Base-by-base conservation (phyloP, 805 yeast species). In the Clavispora vitiphila region DNA sequence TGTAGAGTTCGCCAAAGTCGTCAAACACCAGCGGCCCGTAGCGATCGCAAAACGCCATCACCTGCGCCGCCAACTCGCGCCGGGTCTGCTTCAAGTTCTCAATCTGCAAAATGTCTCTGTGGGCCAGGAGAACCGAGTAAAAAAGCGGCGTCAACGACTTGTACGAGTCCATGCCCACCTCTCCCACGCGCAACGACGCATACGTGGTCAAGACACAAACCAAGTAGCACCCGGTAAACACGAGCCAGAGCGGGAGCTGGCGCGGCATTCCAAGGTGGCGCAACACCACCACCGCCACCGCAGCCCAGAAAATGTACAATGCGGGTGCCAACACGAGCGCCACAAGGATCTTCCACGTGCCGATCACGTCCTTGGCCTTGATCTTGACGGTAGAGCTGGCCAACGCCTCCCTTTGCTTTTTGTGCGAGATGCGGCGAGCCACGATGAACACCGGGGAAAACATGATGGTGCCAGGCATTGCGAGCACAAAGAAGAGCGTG, bases 311-410 rank as follows among this genome's bases (percentile, higher is more conserved):
- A 3, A 64, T 59, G 46, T 69, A 68, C 19, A 69, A 56, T 26
- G 58, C 53, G 4, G 74, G 74, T 1, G 74, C 74, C 25, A 67
- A 49, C 1, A 61, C 67, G 37, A 69, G 53, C 0, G 73, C 72
- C 25, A 69, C 73, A 23, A 69, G 47, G 14, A 67, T 67, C 46
- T 69, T 69, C 74, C 74, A 69, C 1, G 72, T 64, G 6, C 69
- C 64, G 36, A 69, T 51, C 19, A 69, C 74, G 51, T 69, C 74
- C 14, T 56, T 60, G 30, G 72, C 74, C 38, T 64, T 60, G 44
- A 69, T 58, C 40, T 69, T 69, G 8, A 69, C 74, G 18, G 59
- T 58, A 1, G 71, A 65, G 1, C 57, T 60, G 3, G 63, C 67
- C 38, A 69, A 54, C 14, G 73, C 74, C 43, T 65, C 64, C 16